phyloP scores from a whole-genome alignment of 768 basidiomycete species.

The Auriscalpium microsporum region DNA sequence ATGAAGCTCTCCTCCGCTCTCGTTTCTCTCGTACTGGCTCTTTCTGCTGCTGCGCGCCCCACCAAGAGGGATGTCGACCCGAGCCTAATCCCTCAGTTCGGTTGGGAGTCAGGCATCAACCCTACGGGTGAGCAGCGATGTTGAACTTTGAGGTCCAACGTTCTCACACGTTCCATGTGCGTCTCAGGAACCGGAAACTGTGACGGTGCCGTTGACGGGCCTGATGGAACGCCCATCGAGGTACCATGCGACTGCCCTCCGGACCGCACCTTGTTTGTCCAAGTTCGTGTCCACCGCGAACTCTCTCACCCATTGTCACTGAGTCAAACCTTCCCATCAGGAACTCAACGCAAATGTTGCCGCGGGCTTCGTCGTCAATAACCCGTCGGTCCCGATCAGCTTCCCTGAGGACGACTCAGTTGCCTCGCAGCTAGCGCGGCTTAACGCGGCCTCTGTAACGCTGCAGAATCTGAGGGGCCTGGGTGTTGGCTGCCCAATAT shows the following conservation, averaged over 20 bases:
- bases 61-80: constrained; percentile 5
- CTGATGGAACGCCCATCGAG: constrained; percentile 46
- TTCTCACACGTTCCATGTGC: background rate
- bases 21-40: background rate
- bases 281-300: constrained; percentile 25
- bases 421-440: constrained; percentile 30
- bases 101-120: constrained; percentile 45
- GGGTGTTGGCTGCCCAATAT: constrained; percentile 56
- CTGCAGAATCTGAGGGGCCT: constrained; percentile 63
- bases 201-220: constrained; percentile 51
- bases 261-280: constrained; percentile 39
- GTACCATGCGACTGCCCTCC: constrained; percentile 65
- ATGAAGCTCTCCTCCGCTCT: constrained; percentile 7
- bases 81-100: constrained; percentile 39
- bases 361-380: background rate
- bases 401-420: constrained; percentile 37
- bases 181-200: constrained; percentile 53
- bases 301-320: background rate
- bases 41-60: constrained; percentile 5
- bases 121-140: constrained; percentile 42
- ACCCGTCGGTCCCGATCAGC: constrained; percentile 14
- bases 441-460: constrained; percentile 51
- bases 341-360: background rate
- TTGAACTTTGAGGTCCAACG: background rate
- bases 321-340: background rate